Conservation (phyloP, 164 flowering plant species). For the Magnolia officinalis region DNA sequence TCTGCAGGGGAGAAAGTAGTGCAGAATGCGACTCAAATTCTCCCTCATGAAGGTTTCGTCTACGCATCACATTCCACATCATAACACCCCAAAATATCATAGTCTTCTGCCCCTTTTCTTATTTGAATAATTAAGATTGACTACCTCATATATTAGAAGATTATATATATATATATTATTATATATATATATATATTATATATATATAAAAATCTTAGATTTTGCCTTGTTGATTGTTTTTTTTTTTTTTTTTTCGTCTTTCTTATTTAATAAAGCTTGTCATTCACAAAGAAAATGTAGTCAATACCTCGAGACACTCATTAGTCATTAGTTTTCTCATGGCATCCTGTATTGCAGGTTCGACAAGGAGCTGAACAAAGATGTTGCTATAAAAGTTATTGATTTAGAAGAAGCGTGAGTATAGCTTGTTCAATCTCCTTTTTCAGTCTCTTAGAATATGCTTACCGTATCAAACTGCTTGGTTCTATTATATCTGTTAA, state of each 20-base stretch:
- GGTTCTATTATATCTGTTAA: no score
- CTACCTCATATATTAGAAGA: neutral
- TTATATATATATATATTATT: no score
- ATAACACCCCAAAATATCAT: no score
- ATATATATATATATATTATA: no score
- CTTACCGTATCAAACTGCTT: neutral
- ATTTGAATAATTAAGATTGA: neutral
- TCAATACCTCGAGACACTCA: neutral
- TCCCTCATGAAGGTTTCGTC: no score
- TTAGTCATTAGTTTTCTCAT: neutral
- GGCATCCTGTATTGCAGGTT: slow-evolving; percentile 52
- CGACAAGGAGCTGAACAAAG: slow-evolving; percentile 89
- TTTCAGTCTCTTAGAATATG: neutral
- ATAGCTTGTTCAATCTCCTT: slow-evolving; percentile 1
- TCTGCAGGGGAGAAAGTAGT: no score
- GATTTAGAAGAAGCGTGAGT: slow-evolving; percentile 99
- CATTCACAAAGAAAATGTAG: neutral
- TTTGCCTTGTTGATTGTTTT: neutral
- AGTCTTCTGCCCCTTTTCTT: neutral
- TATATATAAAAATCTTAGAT: neutral
- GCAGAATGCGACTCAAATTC: no score
- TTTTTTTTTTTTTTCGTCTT: neutral
- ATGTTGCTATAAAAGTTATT: slow-evolving; percentile 93
- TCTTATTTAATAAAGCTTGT: neutral
- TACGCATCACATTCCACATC: no score